These are phyloP conservation scores for Rubia tinctorum DNA, from an alignment of 305 asterid species.

Conservation along the genomic window DNA sequence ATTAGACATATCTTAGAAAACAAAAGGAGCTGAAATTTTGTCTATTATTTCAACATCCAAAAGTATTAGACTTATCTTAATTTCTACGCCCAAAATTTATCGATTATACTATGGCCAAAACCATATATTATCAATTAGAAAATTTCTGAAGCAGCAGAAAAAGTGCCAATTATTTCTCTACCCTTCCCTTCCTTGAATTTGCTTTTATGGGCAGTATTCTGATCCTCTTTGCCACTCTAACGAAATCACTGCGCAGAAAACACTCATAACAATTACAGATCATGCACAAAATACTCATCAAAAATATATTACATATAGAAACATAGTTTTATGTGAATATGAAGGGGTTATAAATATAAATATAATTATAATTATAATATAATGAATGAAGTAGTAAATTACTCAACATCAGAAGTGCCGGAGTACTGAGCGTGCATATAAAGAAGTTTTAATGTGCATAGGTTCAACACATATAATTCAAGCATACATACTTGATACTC, in stretches of 20 bases:
- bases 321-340: too few species aligned
- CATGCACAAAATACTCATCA: too few species aligned
- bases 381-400: too few species aligned
- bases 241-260: slow-evolving; percentile 59
- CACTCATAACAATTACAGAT: neutral
- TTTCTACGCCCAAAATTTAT: neutral
- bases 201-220: slow-evolving; percentile 66
- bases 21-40: neutral
- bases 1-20: neutral
- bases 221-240: slow-evolving; percentile 72
- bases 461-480: too few species aligned
- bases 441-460: too few species aligned
- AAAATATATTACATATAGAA: too few species aligned
- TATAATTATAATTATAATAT: too few species aligned
- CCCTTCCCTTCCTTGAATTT: slow-evolving; percentile 42
- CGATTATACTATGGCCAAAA: neutral
- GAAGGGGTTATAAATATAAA: too few species aligned
- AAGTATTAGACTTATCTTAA: neutral
- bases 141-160: slow-evolving; percentile 2
- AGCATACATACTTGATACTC: neutral
- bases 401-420: too few species aligned
- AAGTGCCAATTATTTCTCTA: slow-evolving; percentile 16
- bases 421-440: too few species aligned
- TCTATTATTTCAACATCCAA: neutral
- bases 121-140: neutral